Base-by-base conservation (phyloP, 2,329 filamentous ascomycete genomes). In the Pezicula rhizophila region DNA sequence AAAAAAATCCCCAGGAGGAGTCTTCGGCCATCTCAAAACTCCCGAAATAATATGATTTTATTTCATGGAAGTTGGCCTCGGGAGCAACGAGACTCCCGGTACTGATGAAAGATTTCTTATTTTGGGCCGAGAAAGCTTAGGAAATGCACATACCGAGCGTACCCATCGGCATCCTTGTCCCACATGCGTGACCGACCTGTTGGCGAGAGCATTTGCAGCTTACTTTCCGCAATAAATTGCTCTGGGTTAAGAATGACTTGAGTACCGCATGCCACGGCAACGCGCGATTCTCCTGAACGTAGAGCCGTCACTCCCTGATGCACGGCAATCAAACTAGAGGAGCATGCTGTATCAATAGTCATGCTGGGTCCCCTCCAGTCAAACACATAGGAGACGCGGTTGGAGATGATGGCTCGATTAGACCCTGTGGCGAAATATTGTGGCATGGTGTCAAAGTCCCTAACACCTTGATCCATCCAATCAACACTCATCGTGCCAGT, bases 301-400 rank as follows among this genome's bases (percentile, higher is more conserved):
- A 52, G 40, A 15, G 20, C n/a, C 23, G 49, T 48, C 14, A 49
- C 46, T 17, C 54, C 60, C 20, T 57, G 53, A 40, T 68, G 61
- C 4, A 66, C 52, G 8, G 65, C 67, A 2, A 66, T 60, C 4
- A 69, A 46, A 35, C 60, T 64, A 5, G 61, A 61, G 0, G 65
- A 67, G 43, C 68, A 70, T 2, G 66, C 68, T 4, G 68, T 69
- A 40, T 70, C 67, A 12, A 70, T 56, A 2, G 63, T 65, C 28
- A 66, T 56, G 51, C 64, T 67, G 0, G 67, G 61, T 0, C 68
- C 68, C 5, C 52, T 52, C 34, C 68, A 49, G 46, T 70, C 59
- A 47, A 67, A 72, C 46, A 60, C 68, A 62, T 64, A 71, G 42
- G 64, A 68, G 11, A 73, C 54, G 1, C 70, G 62, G 48, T 72